These are phyloP conservation scores for Chimonanthus salicifolius DNA, from an alignment of 164 flowering plant species.

Conservation along the genomic window DNA sequence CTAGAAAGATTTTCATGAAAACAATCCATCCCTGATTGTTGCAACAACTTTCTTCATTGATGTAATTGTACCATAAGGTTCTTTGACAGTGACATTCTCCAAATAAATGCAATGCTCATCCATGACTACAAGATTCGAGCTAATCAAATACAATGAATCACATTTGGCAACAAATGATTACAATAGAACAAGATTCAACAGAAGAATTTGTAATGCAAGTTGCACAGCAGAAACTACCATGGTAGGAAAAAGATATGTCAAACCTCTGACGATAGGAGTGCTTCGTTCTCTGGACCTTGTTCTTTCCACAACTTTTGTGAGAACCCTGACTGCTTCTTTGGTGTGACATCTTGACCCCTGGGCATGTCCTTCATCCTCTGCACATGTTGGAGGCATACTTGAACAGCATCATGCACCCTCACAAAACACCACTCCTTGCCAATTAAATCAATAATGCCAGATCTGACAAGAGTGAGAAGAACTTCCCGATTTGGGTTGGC, in stretches of 20 bases:
- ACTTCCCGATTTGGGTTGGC: conserved; percentile 89
- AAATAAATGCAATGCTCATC: no score
- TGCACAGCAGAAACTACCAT: no score
- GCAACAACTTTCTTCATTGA: no score
- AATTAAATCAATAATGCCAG: conserved; percentile 69
- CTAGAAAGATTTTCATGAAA: no score
- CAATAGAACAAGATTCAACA: no score
- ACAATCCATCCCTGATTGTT: no score
- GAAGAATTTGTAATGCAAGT: no score
- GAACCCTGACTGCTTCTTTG: conserved; percentile 23
- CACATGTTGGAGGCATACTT: conserved; percentile 88
- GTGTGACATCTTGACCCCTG: conserved; percentile 12
- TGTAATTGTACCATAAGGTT: no score
- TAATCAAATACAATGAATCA: no score
- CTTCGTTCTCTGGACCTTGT: conserved; percentile 21
- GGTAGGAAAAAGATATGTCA: background rate
- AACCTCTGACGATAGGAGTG: conserved; percentile 6
- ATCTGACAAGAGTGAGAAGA: conserved; percentile 53
- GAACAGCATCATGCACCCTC: conserved; percentile 94
- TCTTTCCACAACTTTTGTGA: conserved; percentile 37
- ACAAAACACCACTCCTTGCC: conserved; percentile 98
- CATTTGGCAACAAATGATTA: no score
- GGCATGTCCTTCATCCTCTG: conserved; percentile 39
- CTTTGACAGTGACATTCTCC: no score
- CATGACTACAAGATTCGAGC: no score